Evolutionary conservation across 345 rosid genomes (phyloP).

Genomic region (Rhodamnia rubescens): DNA sequence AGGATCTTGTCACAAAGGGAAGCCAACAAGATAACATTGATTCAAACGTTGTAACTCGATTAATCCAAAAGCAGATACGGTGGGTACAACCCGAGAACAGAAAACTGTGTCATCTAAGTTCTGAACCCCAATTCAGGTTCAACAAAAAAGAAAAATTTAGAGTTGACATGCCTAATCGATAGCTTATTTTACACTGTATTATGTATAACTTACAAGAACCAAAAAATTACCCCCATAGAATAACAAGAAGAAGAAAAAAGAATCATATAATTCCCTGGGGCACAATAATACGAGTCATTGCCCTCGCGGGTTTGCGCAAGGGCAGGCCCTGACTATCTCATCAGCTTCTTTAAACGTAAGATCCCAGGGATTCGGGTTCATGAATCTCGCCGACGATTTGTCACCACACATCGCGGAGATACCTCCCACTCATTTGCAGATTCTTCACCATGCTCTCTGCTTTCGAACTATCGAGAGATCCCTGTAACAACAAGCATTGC

Average conservation of each 20-base stretch:
- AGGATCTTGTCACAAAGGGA: not conserved
- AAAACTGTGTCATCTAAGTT: not conserved
- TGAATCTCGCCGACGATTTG: not conserved
- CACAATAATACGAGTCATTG: not conserved
- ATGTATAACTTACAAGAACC: slow-evolving; percentile 13
- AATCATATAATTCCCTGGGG: not conserved
- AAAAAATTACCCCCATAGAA: slow-evolving; percentile 8
- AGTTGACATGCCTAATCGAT: not conserved
- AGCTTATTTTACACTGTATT: not conserved
- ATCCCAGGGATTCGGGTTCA: not conserved
- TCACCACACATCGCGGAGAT: slow-evolving; percentile 94
- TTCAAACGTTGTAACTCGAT: not conserved
- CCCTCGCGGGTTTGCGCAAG: not conserved
- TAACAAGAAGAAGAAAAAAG: slow-evolving; percentile 4
- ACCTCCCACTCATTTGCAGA: slow-evolving; percentile 81
- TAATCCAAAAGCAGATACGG: not conserved
- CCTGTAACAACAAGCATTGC: slow-evolving; percentile 28
- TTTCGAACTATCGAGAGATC: slow-evolving; percentile 62
- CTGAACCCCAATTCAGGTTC: not conserved
- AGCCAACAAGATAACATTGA: not conserved
- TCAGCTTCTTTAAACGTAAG: not conserved
- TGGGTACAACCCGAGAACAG: not conserved
- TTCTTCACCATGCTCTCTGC: slow-evolving; percentile 90
- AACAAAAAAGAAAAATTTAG: not conserved
- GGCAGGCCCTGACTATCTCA: not conserved